Conservation (phyloP, 148 eudicot genomes). For the Nepenthes gracilis region DNA sequence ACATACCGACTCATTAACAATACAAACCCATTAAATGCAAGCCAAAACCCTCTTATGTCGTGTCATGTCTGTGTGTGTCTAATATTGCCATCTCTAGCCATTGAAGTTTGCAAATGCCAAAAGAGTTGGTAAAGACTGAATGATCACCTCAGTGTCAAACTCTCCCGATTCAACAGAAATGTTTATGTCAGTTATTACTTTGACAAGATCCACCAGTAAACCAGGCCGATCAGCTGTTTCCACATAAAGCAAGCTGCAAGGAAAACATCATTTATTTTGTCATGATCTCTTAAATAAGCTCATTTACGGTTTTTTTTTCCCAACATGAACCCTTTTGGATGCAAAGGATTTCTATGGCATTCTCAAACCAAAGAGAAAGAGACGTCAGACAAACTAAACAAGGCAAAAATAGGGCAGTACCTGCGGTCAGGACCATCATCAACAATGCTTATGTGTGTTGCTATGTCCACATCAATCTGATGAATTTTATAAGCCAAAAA, state of each 20-base stretch:
- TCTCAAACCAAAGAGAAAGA: constrained; percentile 1
- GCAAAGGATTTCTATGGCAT: too few relatives aligned
- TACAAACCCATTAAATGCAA: too few relatives aligned
- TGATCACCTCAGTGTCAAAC: constrained; percentile 82
- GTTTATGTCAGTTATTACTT: constrained; percentile 62
- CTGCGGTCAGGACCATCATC: constrained; percentile 85
- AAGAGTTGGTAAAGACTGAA: too few relatives aligned
- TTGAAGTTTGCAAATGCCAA: too few relatives aligned
- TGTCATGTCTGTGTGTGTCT: too few relatives aligned
- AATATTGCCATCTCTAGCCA: too few relatives aligned
- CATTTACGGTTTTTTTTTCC: too few relatives aligned
- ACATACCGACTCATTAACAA: too few relatives aligned
- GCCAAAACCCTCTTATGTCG: too few relatives aligned
- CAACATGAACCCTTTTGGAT: too few relatives aligned
- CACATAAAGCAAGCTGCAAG: constrained; percentile 69
- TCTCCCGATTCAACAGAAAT: constrained; percentile 82
- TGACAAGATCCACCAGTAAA: constrained; percentile 87
- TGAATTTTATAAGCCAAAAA: constrained; percentile 1
- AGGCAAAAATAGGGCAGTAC: constrained; percentile 17
- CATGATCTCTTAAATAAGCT: neutral
- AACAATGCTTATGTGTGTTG: constrained; percentile 50
- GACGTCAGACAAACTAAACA: neutral
- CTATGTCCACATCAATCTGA: constrained; percentile 87
- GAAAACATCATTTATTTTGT: neutral
- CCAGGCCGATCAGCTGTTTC: constrained; percentile 92